Percentiles rank a stretch among this genome's conserved stretches.
phyloP scores from a whole-genome alignment of 257 asterid genomes.

The Henckelia pumila region DNA sequence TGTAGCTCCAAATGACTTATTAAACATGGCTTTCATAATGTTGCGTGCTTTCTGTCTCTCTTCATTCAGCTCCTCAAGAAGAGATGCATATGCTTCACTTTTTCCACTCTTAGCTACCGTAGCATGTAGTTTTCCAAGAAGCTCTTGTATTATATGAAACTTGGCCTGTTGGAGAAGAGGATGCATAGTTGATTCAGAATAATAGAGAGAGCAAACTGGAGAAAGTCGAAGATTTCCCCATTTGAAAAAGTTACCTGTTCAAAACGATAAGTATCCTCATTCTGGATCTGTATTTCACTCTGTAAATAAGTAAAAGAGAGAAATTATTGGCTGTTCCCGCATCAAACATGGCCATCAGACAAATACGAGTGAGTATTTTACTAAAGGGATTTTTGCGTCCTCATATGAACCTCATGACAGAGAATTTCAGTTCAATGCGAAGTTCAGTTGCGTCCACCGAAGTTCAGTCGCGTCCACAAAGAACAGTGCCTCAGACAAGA shows the following conservation, averaged over 20 bases:
- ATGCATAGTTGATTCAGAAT: not conserved
- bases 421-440: not conserved
- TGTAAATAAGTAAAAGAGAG: slow-evolving; percentile 40
- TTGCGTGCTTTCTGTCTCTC: slow-evolving; percentile 79
- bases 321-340: slow-evolving; percentile 2
- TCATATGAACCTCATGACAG: not conserved
- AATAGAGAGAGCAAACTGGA: not conserved
- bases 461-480: not conserved
- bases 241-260: slow-evolving; percentile 70
- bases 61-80: slow-evolving; percentile 70
- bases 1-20: slow-evolving; percentile 88
- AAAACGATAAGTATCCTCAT: slow-evolving; percentile 74
- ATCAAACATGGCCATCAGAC: slow-evolving; percentile 10
- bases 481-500: not conserved
- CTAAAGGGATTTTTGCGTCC: not conserved
- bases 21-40: slow-evolving; percentile 81
- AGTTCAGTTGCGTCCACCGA: not conserved
- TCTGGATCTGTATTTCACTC: slow-evolving; percentile 91
- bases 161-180: slow-evolving; percentile 56
- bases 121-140: slow-evolving; percentile 87
- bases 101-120: slow-evolving; percentile 47
- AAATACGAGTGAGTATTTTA: slow-evolving; percentile 6
- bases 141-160: slow-evolving; percentile 83
- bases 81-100: slow-evolving; percentile 56
- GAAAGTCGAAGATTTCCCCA: slow-evolving; percentile 9